Base-by-base conservation (phyloP, 352 stramenopile species). In the Pythium aristosporum region DNA sequence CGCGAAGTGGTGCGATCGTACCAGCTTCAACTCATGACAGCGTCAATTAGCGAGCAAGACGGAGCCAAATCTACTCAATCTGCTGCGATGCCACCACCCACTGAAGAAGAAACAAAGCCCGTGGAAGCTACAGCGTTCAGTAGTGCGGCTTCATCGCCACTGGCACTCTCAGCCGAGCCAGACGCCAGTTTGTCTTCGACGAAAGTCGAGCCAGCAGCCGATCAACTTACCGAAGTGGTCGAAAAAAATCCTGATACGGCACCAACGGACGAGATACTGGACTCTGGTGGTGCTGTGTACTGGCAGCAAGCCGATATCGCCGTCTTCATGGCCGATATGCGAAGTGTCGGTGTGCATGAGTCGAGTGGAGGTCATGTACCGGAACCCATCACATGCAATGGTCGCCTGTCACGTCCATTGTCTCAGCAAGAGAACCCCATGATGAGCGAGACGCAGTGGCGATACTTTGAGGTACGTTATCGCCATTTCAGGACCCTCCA, bases 401-500 rank as follows among this genome's bases (percentile, higher is more conserved):
- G 75, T 30, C 76, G 85, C 7, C 67, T 94, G 13, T 5, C 74
- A 15, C 78, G 57, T 18, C 74, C 82, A 0, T 65, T 92, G 6
- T 77, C 63, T 15, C 48, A 32, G 3, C 75, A 88, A 48, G 82
- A 91, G 54, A 74, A 74, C 10, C 68, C 85, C 1, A 59, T 90
- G n/a, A 82, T 94, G 43, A 70, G 67, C 46, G 85, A 94, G 63
- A 53, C 51, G 1, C 82, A 92, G 50, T 94, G 85, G 85, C 69
- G 74, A n/a, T 62, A 77, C 23, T 61, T 94, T 20, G 85, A 92
- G 68, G 79, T 88, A 49, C 5, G 63, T 44, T 53, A 23, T 30
- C 44, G 16, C 15, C 6, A 36, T 30, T 47, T 21, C 7, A 16
- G 51, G 36, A 30, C 21, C 21, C 8, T 47, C 6, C 21, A 25